Base-by-base conservation (phyloP, 1,284 basidiomycete species). In the Pterula multifida region DNA sequence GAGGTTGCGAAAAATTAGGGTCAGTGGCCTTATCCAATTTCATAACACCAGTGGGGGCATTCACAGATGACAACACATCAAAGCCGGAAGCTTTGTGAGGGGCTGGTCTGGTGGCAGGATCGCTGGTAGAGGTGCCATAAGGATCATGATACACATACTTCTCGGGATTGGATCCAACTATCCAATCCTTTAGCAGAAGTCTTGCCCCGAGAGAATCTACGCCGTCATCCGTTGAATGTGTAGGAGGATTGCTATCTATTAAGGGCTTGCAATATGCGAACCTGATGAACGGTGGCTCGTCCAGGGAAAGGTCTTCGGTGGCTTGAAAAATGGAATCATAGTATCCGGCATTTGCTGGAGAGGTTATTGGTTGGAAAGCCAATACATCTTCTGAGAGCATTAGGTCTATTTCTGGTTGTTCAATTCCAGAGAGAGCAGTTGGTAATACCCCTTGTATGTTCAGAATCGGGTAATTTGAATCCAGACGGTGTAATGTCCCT, bases 181-280 rank as follows among this genome's bases (percentile, higher is more conserved):
- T 68, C 85, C 85, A 88, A 48, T 83, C 81, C 50, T 73, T 71
- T 49, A 88, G 63, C 32, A 88, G 66, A 12, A 80, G 66, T 26
- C 79, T 71, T 3, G 81, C 76, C 2, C 80, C 79, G 2, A 72
- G 64, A 0, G 78, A 73, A 47, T 61, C 61, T n/a, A 50, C 48
- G n/a, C 53, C 45, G 58, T 54, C 28, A 50, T 58, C 39, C 26
- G 56, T 54, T 49, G 57, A 22, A 32, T 45, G 36, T 1, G 58
- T 53, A 26, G 64, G 60, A 21, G 58, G 56, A 2, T 54, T 53
- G 36, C 42, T 59, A 51, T 26, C 54, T 49, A 25, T 55, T 45
- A 49, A 56, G 48, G 46, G 68, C 65, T 54, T 67, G 60, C 87
- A 63, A 59, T 74, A 82, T n/a, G 75, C 71, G 61, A 85, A 84